Conservation (phyloP, 768 basidiomycete genomes). For the Pisolithus sp. region DNA sequence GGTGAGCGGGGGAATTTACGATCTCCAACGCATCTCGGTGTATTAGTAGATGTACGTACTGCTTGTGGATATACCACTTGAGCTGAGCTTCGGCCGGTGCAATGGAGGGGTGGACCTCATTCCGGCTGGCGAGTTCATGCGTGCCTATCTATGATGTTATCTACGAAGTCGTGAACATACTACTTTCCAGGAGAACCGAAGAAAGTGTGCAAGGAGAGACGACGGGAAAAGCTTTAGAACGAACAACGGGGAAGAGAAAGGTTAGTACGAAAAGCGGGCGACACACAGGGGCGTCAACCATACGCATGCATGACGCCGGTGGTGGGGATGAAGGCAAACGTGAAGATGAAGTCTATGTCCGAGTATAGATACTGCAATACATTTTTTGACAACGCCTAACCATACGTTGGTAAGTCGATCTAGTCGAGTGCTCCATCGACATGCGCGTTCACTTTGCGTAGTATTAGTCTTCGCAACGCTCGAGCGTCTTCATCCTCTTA, state of each 20-base stretch:
- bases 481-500: slow-evolving; percentile 60
- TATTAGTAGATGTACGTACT: no score
- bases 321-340: neutral
- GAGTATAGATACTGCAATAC: slow-evolving; percentile 45
- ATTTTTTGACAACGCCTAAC: slow-evolving; percentile 59
- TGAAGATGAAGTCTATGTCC: slow-evolving; percentile 2
- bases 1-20: no score
- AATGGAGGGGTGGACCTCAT: no score
- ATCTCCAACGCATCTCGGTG: no score
- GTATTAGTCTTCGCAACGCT: slow-evolving; percentile 53
- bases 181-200: neutral
- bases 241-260: neutral
- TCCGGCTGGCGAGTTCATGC: no score
- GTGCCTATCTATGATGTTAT: neutral
- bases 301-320: neutral
- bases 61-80: no score
- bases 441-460: slow-evolving; percentile 58
- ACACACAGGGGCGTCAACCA: no score
- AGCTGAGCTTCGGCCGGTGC: no score
- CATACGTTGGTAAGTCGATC: slow-evolving; percentile 52
- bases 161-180: no score
- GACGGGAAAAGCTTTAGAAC: neutral
- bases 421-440: slow-evolving; percentile 56
- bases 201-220: neutral
- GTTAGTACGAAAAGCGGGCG: no score